Base-by-base conservation (phyloP, 345 rosid genomes). In the Gossypium herbaceum region DNA sequence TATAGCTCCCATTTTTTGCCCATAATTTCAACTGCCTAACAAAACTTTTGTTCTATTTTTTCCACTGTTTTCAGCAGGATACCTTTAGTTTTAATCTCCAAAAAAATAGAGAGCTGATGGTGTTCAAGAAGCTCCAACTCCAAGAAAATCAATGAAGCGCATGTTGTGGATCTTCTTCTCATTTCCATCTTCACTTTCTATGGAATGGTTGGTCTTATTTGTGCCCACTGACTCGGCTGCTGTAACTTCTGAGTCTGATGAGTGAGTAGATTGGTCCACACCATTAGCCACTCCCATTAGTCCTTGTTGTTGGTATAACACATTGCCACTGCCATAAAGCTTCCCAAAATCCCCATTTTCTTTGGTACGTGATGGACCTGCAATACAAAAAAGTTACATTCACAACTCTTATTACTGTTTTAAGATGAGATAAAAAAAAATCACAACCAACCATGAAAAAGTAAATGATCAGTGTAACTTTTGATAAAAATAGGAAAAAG, bases 101-200 rank as follows among this genome's bases (percentile, higher is more conserved):
- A 34, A 34, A 34, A 34, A 34, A 34, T 1, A 34, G 41, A 34
- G 41, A 34, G 41, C 41, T 5, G 41, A 34, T 34, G 41, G 7
- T 34, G 41, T 19, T 72, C 55, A 76, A 59, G 74, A 43, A 62
- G 83, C 86, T 76, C 92, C 92, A 5, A 91, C 84, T 59, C 96
- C 92, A 52, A 91, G 93, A 73, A 91, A 91, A 80, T 91, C 96
- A 59, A 89, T 76, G 82, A 87, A 89, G 65, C 79, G 69, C 71
- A 80, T 9, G n/a, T 41, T 51, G 56, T 51, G 7, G n/a, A 41
- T 78, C 74, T 72, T 84, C 73, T 62, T 79, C 71, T 57, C 77
- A 54, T 66, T 71, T 13, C 71, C 74, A 45, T 61, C 71, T 57
- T 68, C 78, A 61, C 44, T 68, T 59, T 80, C 77, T 59, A 24